Conservation (phyloP, 495 filamentous ascomycete species). For the Aspergillus egyptiacus region DNA sequence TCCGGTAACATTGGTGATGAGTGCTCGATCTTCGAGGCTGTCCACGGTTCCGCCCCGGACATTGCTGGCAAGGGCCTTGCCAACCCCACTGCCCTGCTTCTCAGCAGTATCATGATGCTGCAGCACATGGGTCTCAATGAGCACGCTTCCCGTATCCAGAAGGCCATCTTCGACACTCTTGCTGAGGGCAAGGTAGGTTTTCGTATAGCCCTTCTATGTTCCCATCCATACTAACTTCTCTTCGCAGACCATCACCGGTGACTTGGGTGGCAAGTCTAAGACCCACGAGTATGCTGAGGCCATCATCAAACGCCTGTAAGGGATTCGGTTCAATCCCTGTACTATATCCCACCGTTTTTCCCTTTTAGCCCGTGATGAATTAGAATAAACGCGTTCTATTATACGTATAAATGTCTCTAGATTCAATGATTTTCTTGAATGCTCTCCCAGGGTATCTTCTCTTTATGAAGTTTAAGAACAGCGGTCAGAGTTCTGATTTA, state of each 20-base stretch:
- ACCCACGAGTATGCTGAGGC: conserved; percentile 86
- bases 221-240: conserved; percentile 12
- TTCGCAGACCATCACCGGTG: conserved; percentile 70
- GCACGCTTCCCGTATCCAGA: conserved; percentile 83
- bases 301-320: conserved; percentile 79
- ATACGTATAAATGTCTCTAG: conserved; percentile 30
- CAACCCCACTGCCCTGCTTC: conserved; percentile 89
- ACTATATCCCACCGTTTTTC: conserved; percentile 35
- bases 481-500: too few relatives aligned
- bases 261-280: conserved; percentile 90
- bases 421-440: conserved; percentile 12
- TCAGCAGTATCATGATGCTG: conserved; percentile 97
- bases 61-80: conserved; percentile 94
- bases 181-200: conserved; percentile 79
- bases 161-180: conserved; percentile 87
- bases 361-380: conserved; percentile 39
- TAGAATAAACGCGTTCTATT: conserved; percentile 41
- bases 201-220: neutral
- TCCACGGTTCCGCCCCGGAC: conserved; percentile 95
- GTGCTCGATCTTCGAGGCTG: conserved; percentile 99
- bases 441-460: neutral
- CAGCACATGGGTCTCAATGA: conserved; percentile 91
- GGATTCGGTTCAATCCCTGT: conserved; percentile 30
- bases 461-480: neutral
- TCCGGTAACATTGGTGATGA: conserved; percentile 98